These are phyloP conservation scores for Citrus inodora DNA, from an alignment of 345 rosid genomes.

Conservation along the genomic window DNA sequence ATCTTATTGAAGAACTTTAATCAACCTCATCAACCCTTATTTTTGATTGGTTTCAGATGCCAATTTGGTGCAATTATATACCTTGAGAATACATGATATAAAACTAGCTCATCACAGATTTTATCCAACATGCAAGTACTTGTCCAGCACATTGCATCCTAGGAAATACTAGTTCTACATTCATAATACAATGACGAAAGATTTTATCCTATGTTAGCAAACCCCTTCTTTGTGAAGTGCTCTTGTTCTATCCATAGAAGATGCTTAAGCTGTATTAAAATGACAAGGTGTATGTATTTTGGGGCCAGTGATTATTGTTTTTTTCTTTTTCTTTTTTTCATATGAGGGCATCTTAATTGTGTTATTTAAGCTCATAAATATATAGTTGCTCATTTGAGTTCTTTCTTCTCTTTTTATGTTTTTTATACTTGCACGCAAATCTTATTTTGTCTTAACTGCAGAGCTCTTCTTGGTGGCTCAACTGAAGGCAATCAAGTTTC, in stretches of 20 bases:
- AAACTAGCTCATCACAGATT: background rate
- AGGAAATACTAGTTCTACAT: background rate
- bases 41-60: background rate
- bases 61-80: background rate
- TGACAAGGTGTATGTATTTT: background rate
- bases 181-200: background rate
- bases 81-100: background rate
- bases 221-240: background rate
- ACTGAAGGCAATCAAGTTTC: slow-evolving; percentile 40
- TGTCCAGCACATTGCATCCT: background rate
- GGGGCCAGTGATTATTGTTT: background rate
- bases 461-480: slow-evolving; percentile 80
- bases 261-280: background rate
- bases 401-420: background rate
- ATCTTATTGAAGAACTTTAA: background rate
- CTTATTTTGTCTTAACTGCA: slow-evolving; percentile 33
- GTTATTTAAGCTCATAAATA: background rate
- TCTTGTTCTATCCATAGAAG: background rate
- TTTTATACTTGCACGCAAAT: background rate
- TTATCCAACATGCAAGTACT: background rate
- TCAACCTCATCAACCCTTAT: background rate
- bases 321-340: background rate
- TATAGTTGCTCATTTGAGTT: background rate
- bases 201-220: background rate
- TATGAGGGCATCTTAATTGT: background rate